A percentile compares a stretch with the other conserved stretches of the same genome.
Evolutionary conservation across 1,139 yeast genomes (phyloP).

Genomic region (Blastobotrys illinoisensis): DNA sequence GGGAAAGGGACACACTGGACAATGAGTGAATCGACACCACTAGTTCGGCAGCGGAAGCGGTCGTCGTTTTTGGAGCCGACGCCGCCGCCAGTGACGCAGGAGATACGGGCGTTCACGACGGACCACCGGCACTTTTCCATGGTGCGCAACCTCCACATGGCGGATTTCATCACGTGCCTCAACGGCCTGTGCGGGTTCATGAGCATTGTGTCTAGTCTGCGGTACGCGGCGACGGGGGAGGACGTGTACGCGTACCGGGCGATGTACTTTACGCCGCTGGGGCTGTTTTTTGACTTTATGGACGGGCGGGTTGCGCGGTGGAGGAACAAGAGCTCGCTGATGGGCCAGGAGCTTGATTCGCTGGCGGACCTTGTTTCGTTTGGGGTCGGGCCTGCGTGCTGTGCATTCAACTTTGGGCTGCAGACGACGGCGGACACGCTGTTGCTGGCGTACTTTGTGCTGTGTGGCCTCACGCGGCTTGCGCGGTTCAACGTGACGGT

Average conservation of each 20-base stretch:
- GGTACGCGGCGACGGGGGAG: slow-evolving; percentile 43
- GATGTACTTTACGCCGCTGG: slow-evolving; percentile 78
- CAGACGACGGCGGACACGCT: slow-evolving; percentile 77
- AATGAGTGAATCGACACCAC: neutral
- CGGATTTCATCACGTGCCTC: slow-evolving; percentile 88
- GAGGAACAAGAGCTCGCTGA: slow-evolving; percentile 82
- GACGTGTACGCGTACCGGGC: slow-evolving; percentile 73
- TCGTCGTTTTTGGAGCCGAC: slow-evolving; percentile 34
- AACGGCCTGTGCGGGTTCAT: slow-evolving; percentile 79
- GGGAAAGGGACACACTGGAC: neutral
- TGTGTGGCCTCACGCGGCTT: slow-evolving; percentile 88
- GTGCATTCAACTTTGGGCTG: slow-evolving; percentile 88
- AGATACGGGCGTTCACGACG: slow-evolving; percentile 51
- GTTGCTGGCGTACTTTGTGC: slow-evolving; percentile 73
- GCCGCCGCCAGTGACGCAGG: slow-evolving; percentile 50
- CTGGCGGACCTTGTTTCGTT: slow-evolving; percentile 90
- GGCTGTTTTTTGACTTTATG: slow-evolving; percentile 89
- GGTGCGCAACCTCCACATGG: slow-evolving; percentile 65
- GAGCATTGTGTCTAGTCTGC: slow-evolving; percentile 76
- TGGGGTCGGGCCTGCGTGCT: slow-evolving; percentile 89
- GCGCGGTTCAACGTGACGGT: slow-evolving; percentile 96
- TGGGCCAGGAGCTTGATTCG: slow-evolving; percentile 97
- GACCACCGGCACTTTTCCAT: slow-evolving; percentile 58
- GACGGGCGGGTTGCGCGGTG: slow-evolving; percentile 96
- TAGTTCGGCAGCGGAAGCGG: slow-evolving; percentile 19